Conservation (phyloP, 2,329 filamentous ascomycete genomes). For the Arthrobotrys sphaeroides region DNA sequence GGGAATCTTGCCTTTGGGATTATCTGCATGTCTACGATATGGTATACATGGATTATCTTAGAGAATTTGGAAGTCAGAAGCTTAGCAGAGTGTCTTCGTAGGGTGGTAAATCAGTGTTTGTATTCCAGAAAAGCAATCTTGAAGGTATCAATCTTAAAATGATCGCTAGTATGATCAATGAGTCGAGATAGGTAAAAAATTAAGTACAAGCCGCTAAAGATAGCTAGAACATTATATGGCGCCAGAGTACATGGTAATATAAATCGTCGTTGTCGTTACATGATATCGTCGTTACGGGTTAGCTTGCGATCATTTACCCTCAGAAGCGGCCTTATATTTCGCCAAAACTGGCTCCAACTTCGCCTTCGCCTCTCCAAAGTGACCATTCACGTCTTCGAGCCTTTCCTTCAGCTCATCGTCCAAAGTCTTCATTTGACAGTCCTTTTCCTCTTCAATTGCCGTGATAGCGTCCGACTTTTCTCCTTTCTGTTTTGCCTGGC, state of each 20-base stretch:
- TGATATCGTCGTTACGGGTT: background rate
- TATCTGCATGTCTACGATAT: no score
- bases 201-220: constrained; percentile 31
- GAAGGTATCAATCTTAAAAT: background rate
- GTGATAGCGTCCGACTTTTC: constrained; percentile 40
- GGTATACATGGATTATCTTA: no score
- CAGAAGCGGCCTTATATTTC: constrained; percentile 37
- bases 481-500: constrained; percentile 46
- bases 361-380: constrained; percentile 45
- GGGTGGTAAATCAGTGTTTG: no score
- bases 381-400: constrained; percentile 50
- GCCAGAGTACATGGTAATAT: constrained; percentile 16
- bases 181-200: background rate
- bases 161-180: background rate
- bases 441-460: constrained; percentile 43
- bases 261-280: constrained; percentile 5
- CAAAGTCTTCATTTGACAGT: constrained; percentile 30
- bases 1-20: background rate
- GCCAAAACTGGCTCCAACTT: constrained; percentile 45
- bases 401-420: constrained; percentile 51
- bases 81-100: no score
- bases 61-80: no score
- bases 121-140: no score
- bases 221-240: constrained; percentile 14
- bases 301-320: constrained; percentile 9